phyloP scores from a whole-genome alignment of 306 rosid genomes.

The Quercus parvula region DNA sequence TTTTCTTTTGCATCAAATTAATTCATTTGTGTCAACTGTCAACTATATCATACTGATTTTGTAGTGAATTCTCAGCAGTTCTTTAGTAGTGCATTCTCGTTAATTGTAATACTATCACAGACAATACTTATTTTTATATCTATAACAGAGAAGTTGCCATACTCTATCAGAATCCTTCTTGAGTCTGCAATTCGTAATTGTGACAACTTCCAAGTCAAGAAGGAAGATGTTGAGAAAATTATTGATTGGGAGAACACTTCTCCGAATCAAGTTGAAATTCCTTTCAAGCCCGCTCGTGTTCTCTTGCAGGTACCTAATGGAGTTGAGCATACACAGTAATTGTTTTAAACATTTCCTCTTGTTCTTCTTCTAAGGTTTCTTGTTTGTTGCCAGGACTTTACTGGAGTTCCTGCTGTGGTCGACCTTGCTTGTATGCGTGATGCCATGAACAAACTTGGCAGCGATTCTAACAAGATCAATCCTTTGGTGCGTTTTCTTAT shows the following conservation, averaged over 20 bases:
- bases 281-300: slow-evolving; percentile 94
- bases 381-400: slow-evolving; percentile 62
- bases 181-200: slow-evolving; percentile 87
- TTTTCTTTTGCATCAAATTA: background rate
- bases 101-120: slow-evolving; percentile 2
- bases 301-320: slow-evolving; percentile 70
- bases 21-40: background rate
- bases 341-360: background rate
- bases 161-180: slow-evolving; percentile 68
- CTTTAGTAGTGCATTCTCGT: background rate
- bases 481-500: slow-evolving; percentile 65
- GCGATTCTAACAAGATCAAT: slow-evolving; percentile 85
- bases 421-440: slow-evolving; percentile 97
- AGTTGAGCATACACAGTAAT: slow-evolving; percentile 1
- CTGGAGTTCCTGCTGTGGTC: slow-evolving; percentile 92
- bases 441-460: slow-evolving; percentile 91
- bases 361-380: slow-evolving; percentile 2
- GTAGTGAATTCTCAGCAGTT: background rate
- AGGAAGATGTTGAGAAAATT: slow-evolving; percentile 93
- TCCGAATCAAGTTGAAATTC: slow-evolving; percentile 84
- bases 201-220: slow-evolving; percentile 82
- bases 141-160: slow-evolving; percentile 67
- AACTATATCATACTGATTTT: background rate
- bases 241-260: slow-evolving; percentile 75
- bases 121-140: slow-evolving; percentile 14